These are phyloP conservation scores for Mycena floridula DNA, from an alignment of 768 basidiomycete species.

Conservation along the genomic window DNA sequence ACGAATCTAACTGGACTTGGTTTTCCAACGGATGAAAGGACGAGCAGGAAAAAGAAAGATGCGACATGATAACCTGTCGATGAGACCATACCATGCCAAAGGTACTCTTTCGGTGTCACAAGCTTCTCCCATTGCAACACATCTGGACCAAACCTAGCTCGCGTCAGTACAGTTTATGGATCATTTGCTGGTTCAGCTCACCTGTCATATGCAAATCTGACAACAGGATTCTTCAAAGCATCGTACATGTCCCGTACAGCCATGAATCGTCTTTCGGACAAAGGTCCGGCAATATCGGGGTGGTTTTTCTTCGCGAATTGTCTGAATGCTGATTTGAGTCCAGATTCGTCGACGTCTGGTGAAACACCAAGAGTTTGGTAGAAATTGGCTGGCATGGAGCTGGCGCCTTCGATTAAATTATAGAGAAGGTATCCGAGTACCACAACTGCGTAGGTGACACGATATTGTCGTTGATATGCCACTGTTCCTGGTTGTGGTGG, in stretches of 20 bases:
- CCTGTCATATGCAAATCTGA: constrained; percentile 85
- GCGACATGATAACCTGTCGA: constrained; percentile 65
- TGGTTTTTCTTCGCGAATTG: constrained; percentile 70
- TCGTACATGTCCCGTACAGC: constrained; percentile 70
- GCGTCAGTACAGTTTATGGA: constrained; percentile 1
- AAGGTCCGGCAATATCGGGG: constrained; percentile 60
- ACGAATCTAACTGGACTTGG: constrained; percentile 61
- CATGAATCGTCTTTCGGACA: constrained; percentile 64
- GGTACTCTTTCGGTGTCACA: constrained; percentile 62
- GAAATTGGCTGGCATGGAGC: constrained; percentile 62
- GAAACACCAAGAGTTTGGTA: constrained; percentile 67
- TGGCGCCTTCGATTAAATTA: constrained; percentile 52
- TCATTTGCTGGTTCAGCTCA: constrained; percentile 17
- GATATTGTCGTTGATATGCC: constrained; percentile 51
- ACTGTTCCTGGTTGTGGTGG: constrained; percentile 37
- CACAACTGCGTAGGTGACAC: constrained; percentile 54
- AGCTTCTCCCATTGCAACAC: constrained; percentile 57
- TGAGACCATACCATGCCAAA: constrained; percentile 57
- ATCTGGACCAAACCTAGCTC: constrained; percentile 67
- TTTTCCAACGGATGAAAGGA: constrained; percentile 58
- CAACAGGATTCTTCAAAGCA: constrained; percentile 68
- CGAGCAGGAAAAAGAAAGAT: constrained; percentile 47
- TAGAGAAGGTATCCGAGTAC: constrained; percentile 63
- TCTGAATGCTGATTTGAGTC: constrained; percentile 68
- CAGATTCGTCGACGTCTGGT: constrained; percentile 57